Evolutionary conservation across 116 monocot genomes (phyloP), one percentile per base, ranked within the genome.

Genomic region (Papilionanthe hybrid): DNA sequence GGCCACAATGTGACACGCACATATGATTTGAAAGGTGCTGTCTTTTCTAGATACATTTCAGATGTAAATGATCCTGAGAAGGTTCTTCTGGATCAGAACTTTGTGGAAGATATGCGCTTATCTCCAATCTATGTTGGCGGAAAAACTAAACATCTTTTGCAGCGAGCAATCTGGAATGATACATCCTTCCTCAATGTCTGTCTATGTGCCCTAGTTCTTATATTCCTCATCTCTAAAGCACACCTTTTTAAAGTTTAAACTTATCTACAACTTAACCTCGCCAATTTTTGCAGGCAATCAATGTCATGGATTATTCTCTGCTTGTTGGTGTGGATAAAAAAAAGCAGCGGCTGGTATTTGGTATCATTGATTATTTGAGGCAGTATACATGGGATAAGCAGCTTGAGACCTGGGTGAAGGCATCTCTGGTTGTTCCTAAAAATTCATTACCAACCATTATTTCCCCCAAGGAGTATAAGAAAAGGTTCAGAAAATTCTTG

Each of bases 21-120:
- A 22, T 99, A 95, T 84, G 99, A 99, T 88, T 89, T 99, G n/a
- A 99, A 99, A 90, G 99, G 99, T 56, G 89, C 99, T 19, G 79
- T 90, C 0, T 93, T 86, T 85, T 87, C 93, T 8, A 84, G 99
- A 77, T 92, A 90, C 56, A 58, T 93, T 49, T 30, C 90, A 19
- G 90, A 86, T 80, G 55, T 88, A 22, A 81, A 89, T 72, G 85
- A 81, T 9, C 78, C 77, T 11, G 82, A 82, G 30, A 84, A 58
- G 15, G 95, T 92, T 83, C 85, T 91, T 72, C 76, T 93, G 55
- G 99, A 95, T 85, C 83, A 99, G 55, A 99, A 99, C 79, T 99
- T 93, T 66, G 83, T 99, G 7, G 90, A 99, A 49, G 95, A 99
- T 75, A 94, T 94, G 95, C 81, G 88, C 65, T 45, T 88, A 27